A percentile compares a stretch with the other conserved stretches of the same genome.
These are phyloP conservation scores for Heliamphora pulchella DNA, from an alignment of 179 eudicot species.

Conservation along the genomic window DNA sequence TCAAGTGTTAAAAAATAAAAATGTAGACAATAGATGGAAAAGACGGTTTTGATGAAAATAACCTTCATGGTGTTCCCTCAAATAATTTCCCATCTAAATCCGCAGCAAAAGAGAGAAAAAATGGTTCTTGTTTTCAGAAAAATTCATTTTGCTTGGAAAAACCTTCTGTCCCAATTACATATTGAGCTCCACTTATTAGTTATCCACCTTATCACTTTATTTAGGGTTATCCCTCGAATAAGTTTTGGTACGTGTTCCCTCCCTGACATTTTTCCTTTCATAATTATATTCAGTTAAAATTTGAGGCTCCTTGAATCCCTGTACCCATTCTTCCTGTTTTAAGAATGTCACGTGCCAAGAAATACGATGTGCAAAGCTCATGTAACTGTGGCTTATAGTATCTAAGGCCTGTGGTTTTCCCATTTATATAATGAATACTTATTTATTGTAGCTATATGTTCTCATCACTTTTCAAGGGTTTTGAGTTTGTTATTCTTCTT, in stretches of 20 bases:
- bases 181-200: not conserved
- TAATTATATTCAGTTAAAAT: not conserved
- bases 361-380: not conserved
- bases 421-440: not conserved
- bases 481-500: not conserved
- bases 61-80: not conserved
- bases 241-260: not conserved
- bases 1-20: not conserved
- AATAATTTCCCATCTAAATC: not conserved
- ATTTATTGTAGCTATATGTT: not conserved
- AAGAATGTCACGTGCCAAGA: not conserved
- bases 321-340: not conserved
- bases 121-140: not conserved
- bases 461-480: not conserved
- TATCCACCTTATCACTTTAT: not conserved
- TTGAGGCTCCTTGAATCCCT: not conserved
- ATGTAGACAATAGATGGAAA: not conserved
- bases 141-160: not conserved
- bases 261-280: not conserved
- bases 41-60: not conserved
- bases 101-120: not conserved
- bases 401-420: not conserved
- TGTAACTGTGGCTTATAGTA: not conserved
- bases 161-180: not conserved
- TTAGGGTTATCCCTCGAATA: not conserved